Percentiles rank a stretch among this genome's conserved stretches.
These are phyloP conservation scores for Klebsormidium nitens DNA, from an alignment of 139 green algal species.

Conservation along the genomic window DNA sequence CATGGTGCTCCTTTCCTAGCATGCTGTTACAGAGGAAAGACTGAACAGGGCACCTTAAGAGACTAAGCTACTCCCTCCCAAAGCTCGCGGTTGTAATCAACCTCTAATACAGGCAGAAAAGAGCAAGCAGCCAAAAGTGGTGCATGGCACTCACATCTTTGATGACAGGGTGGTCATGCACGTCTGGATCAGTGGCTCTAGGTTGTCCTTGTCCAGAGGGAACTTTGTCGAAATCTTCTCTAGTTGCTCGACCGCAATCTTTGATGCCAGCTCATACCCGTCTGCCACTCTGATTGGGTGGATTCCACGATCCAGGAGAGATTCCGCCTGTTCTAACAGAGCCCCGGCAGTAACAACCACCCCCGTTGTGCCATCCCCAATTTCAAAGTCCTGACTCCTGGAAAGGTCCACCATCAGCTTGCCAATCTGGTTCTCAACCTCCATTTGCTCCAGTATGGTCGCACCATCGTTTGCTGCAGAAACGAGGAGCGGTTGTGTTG, in stretches of 20 bases:
- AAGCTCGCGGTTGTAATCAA: too few species aligned
- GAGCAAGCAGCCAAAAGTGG: too few species aligned
- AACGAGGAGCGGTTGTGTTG: too few species aligned
- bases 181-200: constrained; percentile 90
- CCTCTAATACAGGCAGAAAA: too few species aligned
- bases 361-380: constrained; percentile 81
- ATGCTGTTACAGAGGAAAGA: too few species aligned
- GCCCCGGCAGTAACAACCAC: constrained; percentile 76
- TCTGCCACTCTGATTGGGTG: constrained; percentile 95
- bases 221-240: constrained; percentile 65
- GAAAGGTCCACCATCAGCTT: constrained; percentile 97
- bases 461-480: constrained; percentile 92
- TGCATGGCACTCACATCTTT: constrained; percentile 81
- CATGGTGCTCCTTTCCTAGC: too few species aligned
- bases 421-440: constrained; percentile 98
- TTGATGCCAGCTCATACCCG: constrained; percentile 96
- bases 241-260: constrained; percentile 72
- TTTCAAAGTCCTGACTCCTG: constrained; percentile 78
- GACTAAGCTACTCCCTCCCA: too few species aligned
- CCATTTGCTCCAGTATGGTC: constrained; percentile 99
- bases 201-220: constrained; percentile 72
- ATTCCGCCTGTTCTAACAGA: constrained; percentile 78
- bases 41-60: too few species aligned
- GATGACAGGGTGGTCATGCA: constrained; percentile 99
- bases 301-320: constrained; percentile 94